phyloP scores from a whole-genome alignment of 129 eudicot species.

The Solidago caesia region DNA sequence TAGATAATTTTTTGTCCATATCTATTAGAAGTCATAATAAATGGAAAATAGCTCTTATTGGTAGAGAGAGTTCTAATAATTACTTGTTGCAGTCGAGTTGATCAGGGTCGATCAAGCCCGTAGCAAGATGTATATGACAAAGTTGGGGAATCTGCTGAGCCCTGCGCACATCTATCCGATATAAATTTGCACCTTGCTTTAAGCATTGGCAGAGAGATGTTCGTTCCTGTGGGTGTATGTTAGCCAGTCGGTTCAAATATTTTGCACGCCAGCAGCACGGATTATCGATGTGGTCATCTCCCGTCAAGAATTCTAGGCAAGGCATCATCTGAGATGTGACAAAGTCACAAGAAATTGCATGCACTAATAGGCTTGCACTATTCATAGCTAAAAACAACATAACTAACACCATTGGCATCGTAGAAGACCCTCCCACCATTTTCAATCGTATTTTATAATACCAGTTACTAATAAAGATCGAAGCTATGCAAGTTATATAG shows the following conservation, averaged over 20 bases:
- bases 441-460: neutral
- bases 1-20: neutral
- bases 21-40: neutral
- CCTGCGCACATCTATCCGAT: slow-evolving; percentile 10
- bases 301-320: slow-evolving; percentile 32
- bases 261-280: slow-evolving; percentile 38
- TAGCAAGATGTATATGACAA: slow-evolving; percentile 25
- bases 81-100: slow-evolving; percentile 27
- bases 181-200: slow-evolving; percentile 12
- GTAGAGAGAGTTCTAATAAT: neutral
- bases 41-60: neutral
- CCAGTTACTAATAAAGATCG: neutral
- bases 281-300: slow-evolving; percentile 5
- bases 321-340: slow-evolving; percentile 24
- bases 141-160: slow-evolving; percentile 33
- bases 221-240: neutral
- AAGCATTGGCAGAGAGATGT: slow-evolving; percentile 30
- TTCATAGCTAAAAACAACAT: slow-evolving; percentile 18
- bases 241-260: slow-evolving; percentile 1
- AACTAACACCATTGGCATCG: neutral
- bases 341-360: slow-evolving; percentile 28
- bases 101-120: slow-evolving; percentile 27
- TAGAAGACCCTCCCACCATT: slow-evolving; percentile 18
- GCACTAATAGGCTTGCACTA: slow-evolving; percentile 4
- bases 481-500: neutral